Base-by-base conservation (phyloP, 1,284 basidiomycete species). In the Tausonia pullulans region DNA sequence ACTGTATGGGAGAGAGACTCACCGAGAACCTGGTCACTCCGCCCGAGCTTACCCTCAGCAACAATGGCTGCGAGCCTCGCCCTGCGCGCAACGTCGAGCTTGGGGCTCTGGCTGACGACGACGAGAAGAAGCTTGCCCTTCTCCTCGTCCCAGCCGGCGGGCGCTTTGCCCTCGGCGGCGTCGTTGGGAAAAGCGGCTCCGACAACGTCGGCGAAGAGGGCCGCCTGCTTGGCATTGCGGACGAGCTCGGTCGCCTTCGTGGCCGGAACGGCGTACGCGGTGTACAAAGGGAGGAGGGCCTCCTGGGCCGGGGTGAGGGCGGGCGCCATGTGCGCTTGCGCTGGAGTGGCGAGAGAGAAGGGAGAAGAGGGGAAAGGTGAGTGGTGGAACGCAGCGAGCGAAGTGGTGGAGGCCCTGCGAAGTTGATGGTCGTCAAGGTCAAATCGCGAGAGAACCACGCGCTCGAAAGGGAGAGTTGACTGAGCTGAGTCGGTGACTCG, bases 1-100 rank as follows among this genome's bases (percentile, higher is more conserved):
- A 27, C 27, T 27, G 27, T 27, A 27, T 27, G 27, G 9, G 14
- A 7, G 6, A 2, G 3, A 9, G 60, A 76, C 84, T 69, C 71
- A 91, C 91, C 92, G 64, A 83, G 81, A 49, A 96, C 84, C 79
- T 97, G 94, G 73, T 98, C 95, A 5, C 84, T 82, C 51, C 83
- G 84, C 78, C 87, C 89, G 67, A 98, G 75, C 69, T 83, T 83
- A 39, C 83, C 86, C 66, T 85, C 82, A 40, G 86, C 73, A 69
- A 97, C 86, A 11, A 11, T n/a, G 5, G 6, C 6, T n/a, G 55
- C 55, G 55, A 57, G 41, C 43, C n/a, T 14, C 14, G 27, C 10
- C 67, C 82, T 84, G 45, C 79, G 76, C 51, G 92, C 81, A 16
- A 88, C 77, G 70, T 80, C 68, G 81, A 80, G 74, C 74, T 88